Evolutionary conservation across 768 basidiomycete species (phyloP).

Genomic region (Lyophyllum shimeji): DNA sequence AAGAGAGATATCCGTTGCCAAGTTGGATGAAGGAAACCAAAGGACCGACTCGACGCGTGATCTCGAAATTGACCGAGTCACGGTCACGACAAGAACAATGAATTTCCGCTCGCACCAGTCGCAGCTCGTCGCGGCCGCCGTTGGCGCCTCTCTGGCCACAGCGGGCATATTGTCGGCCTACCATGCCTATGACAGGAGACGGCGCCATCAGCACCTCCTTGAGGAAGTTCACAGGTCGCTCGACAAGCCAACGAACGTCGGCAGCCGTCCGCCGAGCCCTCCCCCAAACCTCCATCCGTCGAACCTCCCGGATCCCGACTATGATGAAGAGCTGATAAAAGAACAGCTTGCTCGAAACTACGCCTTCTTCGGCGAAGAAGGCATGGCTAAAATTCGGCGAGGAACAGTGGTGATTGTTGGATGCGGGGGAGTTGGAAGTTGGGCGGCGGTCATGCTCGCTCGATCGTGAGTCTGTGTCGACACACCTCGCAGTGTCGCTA

Average conservation of each 20-base stretch:
- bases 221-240: constrained; percentile 58
- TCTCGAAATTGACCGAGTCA: neutral
- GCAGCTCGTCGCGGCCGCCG: constrained; percentile 66
- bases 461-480: constrained; percentile 66
- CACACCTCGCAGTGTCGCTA: neutral
- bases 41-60: neutral
- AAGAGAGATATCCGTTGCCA: neutral
- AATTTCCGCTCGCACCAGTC: constrained; percentile 46
- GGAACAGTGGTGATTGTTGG: constrained; percentile 87
- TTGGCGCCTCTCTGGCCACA: constrained; percentile 63
- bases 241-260: constrained; percentile 22
- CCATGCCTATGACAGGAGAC: constrained; percentile 43
- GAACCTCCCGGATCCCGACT: constrained; percentile 25
- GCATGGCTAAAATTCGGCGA: constrained; percentile 74
- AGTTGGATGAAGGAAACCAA: neutral
- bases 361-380: constrained; percentile 89
- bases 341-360: constrained; percentile 95
- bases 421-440: constrained; percentile 95
- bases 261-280: constrained; percentile 9
- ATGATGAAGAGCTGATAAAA: constrained; percentile 78
- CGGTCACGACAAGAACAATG: constrained; percentile 14
- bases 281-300: constrained; percentile 7
- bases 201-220: constrained; percentile 54
- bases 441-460: constrained; percentile 92
- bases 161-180: constrained; percentile 61